These are phyloP conservation scores for Silene conica DNA, from an alignment of 148 eudicot species.

Conservation along the genomic window DNA sequence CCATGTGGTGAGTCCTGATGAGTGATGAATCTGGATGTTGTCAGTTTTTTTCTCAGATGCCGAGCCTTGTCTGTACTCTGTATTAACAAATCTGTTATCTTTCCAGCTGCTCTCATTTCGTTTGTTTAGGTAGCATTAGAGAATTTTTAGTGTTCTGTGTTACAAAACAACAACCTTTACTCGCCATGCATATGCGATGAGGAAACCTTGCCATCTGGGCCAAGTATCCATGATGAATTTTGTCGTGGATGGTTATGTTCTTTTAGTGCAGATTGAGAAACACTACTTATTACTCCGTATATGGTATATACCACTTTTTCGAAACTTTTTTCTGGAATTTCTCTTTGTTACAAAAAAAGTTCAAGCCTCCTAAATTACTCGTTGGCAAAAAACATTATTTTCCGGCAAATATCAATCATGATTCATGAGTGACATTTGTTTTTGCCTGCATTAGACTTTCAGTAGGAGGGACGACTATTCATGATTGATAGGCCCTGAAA, in stretches of 20 bases:
- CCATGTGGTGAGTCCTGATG: slow-evolving; percentile 66
- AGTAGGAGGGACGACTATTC: neutral
- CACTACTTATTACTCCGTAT: too few relatives aligned
- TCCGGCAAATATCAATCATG: too few relatives aligned
- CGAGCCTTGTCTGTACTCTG: neutral
- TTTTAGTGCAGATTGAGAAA: too few relatives aligned
- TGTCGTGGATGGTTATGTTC: slow-evolving; percentile 2
- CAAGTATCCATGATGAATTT: slow-evolving; percentile 1
- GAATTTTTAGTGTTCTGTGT: neutral
- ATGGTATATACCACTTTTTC: too few relatives aligned
- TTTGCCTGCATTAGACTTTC: neutral
- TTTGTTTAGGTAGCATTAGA: neutral
- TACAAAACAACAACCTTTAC: neutral
- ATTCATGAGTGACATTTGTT: too few relatives aligned
- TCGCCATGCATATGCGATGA: neutral
- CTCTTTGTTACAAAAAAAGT: too few relatives aligned
- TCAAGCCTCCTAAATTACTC: too few relatives aligned
- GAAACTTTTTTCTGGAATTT: too few relatives aligned
- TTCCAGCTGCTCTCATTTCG: neutral
- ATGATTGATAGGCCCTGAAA: too few relatives aligned
- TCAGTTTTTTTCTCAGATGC: neutral
- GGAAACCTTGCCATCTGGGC: neutral
- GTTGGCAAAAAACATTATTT: too few relatives aligned
- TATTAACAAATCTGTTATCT: neutral
- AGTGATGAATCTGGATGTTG: slow-evolving; percentile 2